Conservation (phyloP, 225 moss, liverwort and hornwort genomes). For the Sphagnum tenellum region DNA sequence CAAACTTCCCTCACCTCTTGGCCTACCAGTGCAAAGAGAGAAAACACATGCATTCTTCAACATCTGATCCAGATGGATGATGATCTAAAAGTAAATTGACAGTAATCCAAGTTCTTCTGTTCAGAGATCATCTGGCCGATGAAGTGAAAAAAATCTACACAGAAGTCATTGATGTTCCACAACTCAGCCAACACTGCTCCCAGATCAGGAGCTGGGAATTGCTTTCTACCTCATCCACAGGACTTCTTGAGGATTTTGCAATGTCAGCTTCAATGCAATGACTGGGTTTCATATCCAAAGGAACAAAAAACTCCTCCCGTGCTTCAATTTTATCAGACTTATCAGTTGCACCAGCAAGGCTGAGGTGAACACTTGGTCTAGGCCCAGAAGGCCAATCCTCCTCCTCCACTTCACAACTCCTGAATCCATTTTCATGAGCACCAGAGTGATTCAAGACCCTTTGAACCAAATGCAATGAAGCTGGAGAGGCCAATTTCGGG, state of each 20-base stretch:
- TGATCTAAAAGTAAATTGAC: too few relatives aligned
- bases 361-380: conserved; percentile 10
- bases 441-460: neutral
- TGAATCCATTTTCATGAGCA: conserved; percentile 7
- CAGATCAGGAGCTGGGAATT: neutral
- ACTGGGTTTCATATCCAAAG: conserved; percentile 30
- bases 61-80: too few relatives aligned
- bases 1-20: conserved; percentile 7
- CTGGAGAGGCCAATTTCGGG: neutral
- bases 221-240: conserved; percentile 24
- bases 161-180: too few relatives aligned
- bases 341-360: conserved; percentile 13
- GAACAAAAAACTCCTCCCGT: conserved; percentile 34
- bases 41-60: neutral
- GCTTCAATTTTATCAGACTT: conserved; percentile 27
- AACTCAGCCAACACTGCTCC: too few relatives aligned
- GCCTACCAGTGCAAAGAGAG: neutral
- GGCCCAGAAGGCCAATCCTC: conserved; percentile 11
- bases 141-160: too few relatives aligned
- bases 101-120: too few relatives aligned
- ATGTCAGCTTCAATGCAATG: conserved; percentile 17
- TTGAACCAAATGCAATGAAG: conserved; percentile 1
- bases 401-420: conserved; percentile 16
- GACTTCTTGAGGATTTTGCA: conserved; percentile 26
- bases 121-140: too few relatives aligned